Base-by-base conservation (phyloP, 1,284 basidiomycete species). In the Athelia sp. region DNA sequence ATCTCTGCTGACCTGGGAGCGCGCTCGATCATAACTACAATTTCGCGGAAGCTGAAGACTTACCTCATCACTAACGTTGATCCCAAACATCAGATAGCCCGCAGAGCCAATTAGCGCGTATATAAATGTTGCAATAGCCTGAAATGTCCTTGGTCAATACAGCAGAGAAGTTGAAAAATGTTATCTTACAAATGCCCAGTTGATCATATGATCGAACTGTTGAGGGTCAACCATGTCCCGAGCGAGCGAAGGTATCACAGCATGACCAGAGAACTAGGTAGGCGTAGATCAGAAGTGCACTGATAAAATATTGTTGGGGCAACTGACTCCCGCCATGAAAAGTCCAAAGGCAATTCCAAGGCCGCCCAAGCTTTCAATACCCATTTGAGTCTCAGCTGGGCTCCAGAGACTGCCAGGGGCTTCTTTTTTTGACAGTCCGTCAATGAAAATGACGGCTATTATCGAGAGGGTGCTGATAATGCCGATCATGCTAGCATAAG, bases 51-150 rank as follows among this genome's bases (percentile, higher is more conserved):
- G 32, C 18, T 15, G 32, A 6, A n/a, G 38, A 56, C 76, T 58
- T 54, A 90, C 89, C 75, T 96, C 93, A 54, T 93, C 91, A 56
- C 82, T 84, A 48, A 96, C 91, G 22, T 63, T 60, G 54, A 80
- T 74, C 15, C 93, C 94, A 62, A 95, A 95, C 94, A 98, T 98
- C 18, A 91, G 68, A 58, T 97, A 98, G 1, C 95, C 95, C 14
- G 84, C 84, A 47, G 81, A 83, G 13, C 92, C 95, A 48, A 96
- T 89, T 8, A 88, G 56, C 18, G 85, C 74, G 56, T 95, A 95
- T 31, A 96, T 75, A 29, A 76, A 69, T 0, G 90, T 93, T 1
- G 95, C 86, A 32, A 89, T 76, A n/a, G 78, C 59, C 81, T 93
- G 62, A 13, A 26, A 38, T 15, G 29, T 32, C 17, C 26, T 60